phyloP scores from a whole-genome alignment of 805 yeast genomes.

The Priceomyces medius region DNA sequence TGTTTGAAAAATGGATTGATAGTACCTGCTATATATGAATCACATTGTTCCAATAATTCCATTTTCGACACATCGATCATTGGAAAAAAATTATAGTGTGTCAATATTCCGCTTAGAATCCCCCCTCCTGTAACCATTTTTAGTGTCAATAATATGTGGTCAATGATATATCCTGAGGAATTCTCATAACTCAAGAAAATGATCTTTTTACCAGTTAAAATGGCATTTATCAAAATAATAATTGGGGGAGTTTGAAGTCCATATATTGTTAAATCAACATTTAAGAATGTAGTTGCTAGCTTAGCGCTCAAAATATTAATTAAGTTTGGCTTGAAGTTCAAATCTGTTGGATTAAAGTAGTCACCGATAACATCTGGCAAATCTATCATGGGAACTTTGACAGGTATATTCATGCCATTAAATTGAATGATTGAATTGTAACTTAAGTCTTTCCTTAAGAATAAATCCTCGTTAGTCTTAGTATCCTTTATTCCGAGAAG shows the following conservation, averaged over 20 bases:
- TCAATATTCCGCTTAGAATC: constrained; percentile 39
- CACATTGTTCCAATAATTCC: constrained; percentile 44
- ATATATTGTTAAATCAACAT: constrained; percentile 51
- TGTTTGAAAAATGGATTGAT: constrained; percentile 63
- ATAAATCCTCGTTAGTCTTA: constrained; percentile 30
- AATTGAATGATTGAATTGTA: constrained; percentile 40
- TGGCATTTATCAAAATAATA: constrained; percentile 34
- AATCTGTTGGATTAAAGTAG: constrained; percentile 44
- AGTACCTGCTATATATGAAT: constrained; percentile 59
- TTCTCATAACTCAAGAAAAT: constrained; percentile 41
- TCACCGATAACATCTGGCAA: constrained; percentile 45
- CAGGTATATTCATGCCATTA: constrained; percentile 43
- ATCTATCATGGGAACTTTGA: constrained; percentile 40
- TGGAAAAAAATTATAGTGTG: constrained; percentile 50
- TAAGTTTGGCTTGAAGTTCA: constrained; percentile 39
- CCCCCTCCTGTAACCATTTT: constrained; percentile 45
- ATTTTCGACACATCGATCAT: constrained; percentile 60
- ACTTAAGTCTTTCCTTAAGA: constrained; percentile 43
- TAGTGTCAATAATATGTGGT: constrained; percentile 37
- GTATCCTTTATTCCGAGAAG: constrained; percentile 28
- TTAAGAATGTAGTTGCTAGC: constrained; percentile 32
- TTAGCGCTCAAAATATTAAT: constrained; percentile 34
- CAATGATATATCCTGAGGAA: constrained; percentile 42
- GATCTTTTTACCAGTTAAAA: constrained; percentile 40
- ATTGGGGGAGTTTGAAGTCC: constrained; percentile 53